Evolutionary conservation across 345 rosid species (phyloP).

Genomic region (Orychophragmus violaceus): DNA sequence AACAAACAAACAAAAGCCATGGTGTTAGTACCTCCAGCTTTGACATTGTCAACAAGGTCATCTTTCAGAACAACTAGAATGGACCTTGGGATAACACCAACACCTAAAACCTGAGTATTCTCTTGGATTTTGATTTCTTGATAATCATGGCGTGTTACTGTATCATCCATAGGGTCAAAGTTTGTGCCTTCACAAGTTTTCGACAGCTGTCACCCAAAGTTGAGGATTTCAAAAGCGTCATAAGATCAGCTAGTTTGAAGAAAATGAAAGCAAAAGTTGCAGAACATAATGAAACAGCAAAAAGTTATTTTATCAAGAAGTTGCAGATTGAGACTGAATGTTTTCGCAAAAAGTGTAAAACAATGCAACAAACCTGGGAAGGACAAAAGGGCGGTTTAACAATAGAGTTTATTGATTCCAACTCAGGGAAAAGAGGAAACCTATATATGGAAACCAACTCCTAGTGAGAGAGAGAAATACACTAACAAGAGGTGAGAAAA

Average conservation of each 20-base stretch:
- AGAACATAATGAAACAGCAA: too few relatives aligned
- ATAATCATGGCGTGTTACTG: conserved; percentile 73
- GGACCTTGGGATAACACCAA: conserved; percentile 94
- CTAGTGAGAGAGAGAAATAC: neutral
- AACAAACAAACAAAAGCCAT: neutral
- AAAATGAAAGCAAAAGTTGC: neutral
- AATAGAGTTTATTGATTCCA: conserved; percentile 80
- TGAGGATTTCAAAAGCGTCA: neutral
- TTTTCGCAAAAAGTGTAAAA: too few relatives aligned
- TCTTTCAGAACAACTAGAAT: conserved; percentile 68
- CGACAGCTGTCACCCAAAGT: conserved; percentile 44
- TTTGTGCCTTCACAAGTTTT: conserved; percentile 73
- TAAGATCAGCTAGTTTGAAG: neutral
- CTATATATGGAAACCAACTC: conserved; percentile 34
- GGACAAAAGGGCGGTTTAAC: conserved; percentile 74
- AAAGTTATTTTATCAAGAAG: too few relatives aligned
- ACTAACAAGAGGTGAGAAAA: neutral
- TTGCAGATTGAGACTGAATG: too few relatives aligned
- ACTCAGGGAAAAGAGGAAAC: conserved; percentile 78
- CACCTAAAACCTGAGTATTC: conserved; percentile 80
- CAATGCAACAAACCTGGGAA: conserved; percentile 86
- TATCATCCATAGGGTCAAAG: conserved; percentile 61
- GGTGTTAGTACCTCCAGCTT: conserved; percentile 80
- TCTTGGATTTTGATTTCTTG: conserved; percentile 97
- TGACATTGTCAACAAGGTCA: conserved; percentile 92